Conservation (phyloP, 2,329 filamentous ascomycete genomes). For the Cladosporium cucumerinum region DNA sequence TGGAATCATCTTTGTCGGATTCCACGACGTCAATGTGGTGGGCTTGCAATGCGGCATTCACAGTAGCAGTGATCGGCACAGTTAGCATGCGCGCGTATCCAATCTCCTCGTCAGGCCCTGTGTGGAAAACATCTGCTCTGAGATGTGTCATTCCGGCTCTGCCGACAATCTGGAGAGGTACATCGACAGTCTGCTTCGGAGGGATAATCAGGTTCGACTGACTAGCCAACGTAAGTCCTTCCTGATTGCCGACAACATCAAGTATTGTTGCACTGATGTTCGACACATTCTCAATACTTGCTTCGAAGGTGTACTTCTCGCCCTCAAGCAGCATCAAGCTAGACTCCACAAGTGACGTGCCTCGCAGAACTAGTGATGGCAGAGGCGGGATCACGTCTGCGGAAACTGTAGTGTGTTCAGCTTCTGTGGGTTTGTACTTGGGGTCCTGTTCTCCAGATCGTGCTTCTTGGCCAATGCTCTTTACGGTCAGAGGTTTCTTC, state of each 20-base stretch:
- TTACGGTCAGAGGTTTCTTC: slow-evolving; percentile 68
- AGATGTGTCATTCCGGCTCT: slow-evolving; percentile 80
- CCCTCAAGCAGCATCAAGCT: slow-evolving; percentile 92
- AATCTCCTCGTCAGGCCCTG: slow-evolving; percentile 10
- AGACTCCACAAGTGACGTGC: slow-evolving; percentile 74
- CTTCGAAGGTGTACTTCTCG: slow-evolving; percentile 71
- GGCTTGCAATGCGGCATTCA: slow-evolving; percentile 86
- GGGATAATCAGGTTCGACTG: background rate
- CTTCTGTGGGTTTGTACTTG: slow-evolving; percentile 8
- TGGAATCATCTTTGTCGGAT: slow-evolving; percentile 59
- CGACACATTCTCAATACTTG: slow-evolving; percentile 78
- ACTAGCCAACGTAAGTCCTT: slow-evolving; percentile 10
- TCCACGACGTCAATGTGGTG: slow-evolving; percentile 75
- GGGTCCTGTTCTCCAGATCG: background rate
- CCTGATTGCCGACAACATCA: slow-evolving; percentile 25
- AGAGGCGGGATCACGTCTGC: slow-evolving; percentile 72
- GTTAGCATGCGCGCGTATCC: slow-evolving; percentile 47
- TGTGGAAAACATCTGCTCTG: slow-evolving; percentile 78
- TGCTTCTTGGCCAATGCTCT: slow-evolving; percentile 41
- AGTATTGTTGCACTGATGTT: slow-evolving; percentile 54
- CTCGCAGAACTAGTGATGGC: slow-evolving; percentile 71
- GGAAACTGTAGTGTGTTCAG: slow-evolving; percentile 23
- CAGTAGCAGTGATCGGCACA: slow-evolving; percentile 78
- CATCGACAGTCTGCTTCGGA: slow-evolving; percentile 53
- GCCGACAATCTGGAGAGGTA: slow-evolving; percentile 80